Conservation (phyloP, 495 filamentous ascomycete genomes). For the Podospora appendiculata region DNA sequence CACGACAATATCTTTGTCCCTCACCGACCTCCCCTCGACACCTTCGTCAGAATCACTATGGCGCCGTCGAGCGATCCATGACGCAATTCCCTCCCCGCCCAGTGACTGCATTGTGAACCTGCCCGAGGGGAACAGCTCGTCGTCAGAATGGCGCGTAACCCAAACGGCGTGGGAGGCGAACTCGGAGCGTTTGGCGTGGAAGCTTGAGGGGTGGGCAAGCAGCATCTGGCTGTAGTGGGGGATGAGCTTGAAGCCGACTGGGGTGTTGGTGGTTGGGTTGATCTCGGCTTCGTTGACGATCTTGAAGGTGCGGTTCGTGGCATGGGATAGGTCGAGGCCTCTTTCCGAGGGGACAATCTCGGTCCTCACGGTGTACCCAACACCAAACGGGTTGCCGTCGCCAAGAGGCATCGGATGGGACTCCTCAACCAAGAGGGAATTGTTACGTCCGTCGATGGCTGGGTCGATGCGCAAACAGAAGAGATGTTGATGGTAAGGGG, state of each 20-base stretch:
- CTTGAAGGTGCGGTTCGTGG: conserved; percentile 64
- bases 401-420: conserved; percentile 37
- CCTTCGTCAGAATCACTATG: neutral
- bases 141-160: conserved; percentile 66
- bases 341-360: conserved; percentile 44
- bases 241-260: conserved; percentile 70
- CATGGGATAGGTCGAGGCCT: conserved; percentile 54
- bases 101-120: conserved; percentile 69
- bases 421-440: conserved; percentile 52
- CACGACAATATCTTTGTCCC: conserved; percentile 41
- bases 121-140: conserved; percentile 70
- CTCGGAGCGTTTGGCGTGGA: conserved; percentile 64
- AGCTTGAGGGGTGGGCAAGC: conserved; percentile 55
- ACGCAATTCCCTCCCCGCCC: conserved; percentile 20
- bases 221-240: conserved; percentile 69
- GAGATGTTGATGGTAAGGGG: conserved; percentile 69
- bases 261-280: conserved; percentile 65
- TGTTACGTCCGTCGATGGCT: conserved; percentile 56
- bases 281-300: conserved; percentile 61
- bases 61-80: conserved; percentile 3
- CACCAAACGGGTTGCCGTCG: conserved; percentile 68
- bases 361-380: conserved; percentile 48
- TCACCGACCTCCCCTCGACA: conserved; percentile 9
- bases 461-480: conserved; percentile 80
- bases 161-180: conserved; percentile 74